A percentile compares a stretch with the other conserved stretches of the same genome.
Evolutionary conservation across 768 basidiomycete species (phyloP).

Genomic region (Steccherinum ochraceum): DNA sequence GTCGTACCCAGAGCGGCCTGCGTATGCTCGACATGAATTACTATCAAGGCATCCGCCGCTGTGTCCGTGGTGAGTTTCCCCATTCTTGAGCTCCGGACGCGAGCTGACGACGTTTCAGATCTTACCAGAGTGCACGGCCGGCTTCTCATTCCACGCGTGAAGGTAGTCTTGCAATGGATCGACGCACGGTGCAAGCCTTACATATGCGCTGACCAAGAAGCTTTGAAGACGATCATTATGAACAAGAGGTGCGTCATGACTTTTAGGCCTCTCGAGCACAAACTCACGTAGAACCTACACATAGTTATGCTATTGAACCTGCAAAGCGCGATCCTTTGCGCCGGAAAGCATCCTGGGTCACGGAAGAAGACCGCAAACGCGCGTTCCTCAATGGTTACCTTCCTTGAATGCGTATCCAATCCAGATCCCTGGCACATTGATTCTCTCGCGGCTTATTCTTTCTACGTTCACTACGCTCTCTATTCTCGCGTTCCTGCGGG

Average conservation of each 20-base stretch:
- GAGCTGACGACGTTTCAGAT: too few species aligned
- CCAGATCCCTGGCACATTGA: too few species aligned
- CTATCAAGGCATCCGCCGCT: background rate
- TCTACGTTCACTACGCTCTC: too few species aligned
- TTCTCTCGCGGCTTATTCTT: too few species aligned
- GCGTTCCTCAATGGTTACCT: conserved; percentile 1
- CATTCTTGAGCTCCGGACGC: too few species aligned
- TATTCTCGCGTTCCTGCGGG: too few species aligned
- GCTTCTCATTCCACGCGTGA: background rate
- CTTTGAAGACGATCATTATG: background rate
- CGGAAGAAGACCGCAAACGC: background rate
- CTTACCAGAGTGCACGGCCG: background rate
- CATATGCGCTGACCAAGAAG: background rate
- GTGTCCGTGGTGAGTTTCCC: background rate
- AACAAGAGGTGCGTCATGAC: background rate
- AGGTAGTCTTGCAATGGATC: background rate
- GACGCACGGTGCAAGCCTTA: background rate
- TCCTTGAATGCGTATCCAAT: too few species aligned
- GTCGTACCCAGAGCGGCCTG: background rate
- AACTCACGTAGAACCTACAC: too few species aligned
- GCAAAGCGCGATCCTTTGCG: background rate
- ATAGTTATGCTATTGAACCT: background rate
- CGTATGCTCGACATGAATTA: background rate
- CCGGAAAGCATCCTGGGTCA: background rate
- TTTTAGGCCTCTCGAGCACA: too few species aligned